Evolutionary conservation across 768 basidiomycete genomes (phyloP).

Genomic region (Leccinum aurantiacum): DNA sequence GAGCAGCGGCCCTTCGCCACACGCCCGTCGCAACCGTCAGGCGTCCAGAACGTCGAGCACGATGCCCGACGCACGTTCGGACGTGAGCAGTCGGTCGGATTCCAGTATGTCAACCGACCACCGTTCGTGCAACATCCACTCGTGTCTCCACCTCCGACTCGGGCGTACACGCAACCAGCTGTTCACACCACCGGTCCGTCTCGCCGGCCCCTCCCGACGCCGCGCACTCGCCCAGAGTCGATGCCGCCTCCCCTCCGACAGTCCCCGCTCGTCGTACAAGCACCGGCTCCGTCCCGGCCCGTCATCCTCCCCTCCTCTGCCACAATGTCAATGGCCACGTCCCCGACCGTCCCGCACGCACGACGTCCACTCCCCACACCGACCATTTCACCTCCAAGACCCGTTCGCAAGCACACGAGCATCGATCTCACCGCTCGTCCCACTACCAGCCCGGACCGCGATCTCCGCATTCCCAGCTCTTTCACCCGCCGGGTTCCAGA

Average conservation of each 20-base stretch:
- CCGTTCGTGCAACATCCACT: constrained; percentile 7
- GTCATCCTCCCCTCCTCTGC: constrained; percentile 27
- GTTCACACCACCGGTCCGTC: constrained; percentile 21
- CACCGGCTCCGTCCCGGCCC: constrained; percentile 33
- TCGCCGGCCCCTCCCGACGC: constrained; percentile 31
- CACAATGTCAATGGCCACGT: constrained; percentile 12
- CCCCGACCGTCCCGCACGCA: constrained; percentile 16
- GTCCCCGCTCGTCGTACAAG: constrained; percentile 25
- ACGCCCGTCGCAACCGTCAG: constrained; percentile 11
- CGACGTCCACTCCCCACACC: constrained; percentile 28
- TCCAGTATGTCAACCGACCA: constrained; percentile 18
- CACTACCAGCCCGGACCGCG: constrained; percentile 12
- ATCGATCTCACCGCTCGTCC: constrained; percentile 26
- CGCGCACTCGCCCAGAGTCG: constrained; percentile 29
- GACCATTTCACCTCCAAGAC: not conserved
- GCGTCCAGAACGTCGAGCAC: constrained; percentile 16
- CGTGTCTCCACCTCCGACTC: constrained; percentile 13
- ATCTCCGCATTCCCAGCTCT: constrained; percentile 25
- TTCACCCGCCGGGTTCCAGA: constrained; percentile 24
- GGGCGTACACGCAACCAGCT: constrained; percentile 7
- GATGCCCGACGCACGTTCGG: constrained; percentile 1
- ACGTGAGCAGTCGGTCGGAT: constrained; percentile 17
- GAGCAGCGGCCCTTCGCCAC: constrained; percentile 16
- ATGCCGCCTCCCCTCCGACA: constrained; percentile 23
- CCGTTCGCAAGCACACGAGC: constrained; percentile 21